phyloP scores from a whole-genome alignment of 139 green algal species.

The Chlamydomonas sp. region DNA sequence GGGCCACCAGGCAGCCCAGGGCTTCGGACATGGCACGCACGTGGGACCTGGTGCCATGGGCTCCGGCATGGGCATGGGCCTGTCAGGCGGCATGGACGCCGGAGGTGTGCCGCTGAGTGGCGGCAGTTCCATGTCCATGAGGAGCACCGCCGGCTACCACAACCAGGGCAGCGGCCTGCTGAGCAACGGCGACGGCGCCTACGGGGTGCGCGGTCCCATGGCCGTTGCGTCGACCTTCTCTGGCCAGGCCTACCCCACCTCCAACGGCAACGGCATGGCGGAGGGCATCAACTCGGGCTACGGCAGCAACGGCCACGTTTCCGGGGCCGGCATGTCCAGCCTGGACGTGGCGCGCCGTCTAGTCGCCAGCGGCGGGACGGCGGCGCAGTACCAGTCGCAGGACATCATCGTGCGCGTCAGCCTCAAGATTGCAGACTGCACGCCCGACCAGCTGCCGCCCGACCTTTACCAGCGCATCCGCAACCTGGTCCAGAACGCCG shows the following conservation, averaged over 20 bases:
- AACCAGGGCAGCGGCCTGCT: not conserved
- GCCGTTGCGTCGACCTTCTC: not conserved
- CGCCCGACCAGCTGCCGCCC: slow-evolving; percentile 30
- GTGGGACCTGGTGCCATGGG: too few species aligned
- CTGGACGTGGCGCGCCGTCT: slow-evolving; percentile 37
- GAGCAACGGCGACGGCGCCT: not conserved
- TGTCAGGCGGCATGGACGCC: too few species aligned
- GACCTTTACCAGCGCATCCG: slow-evolving; percentile 38
- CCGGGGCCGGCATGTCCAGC: not conserved
- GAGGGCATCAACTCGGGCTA: not conserved
- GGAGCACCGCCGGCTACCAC: too few species aligned
- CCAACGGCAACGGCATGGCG: not conserved
- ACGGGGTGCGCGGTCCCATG: not conserved
- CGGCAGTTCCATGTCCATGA: too few species aligned
- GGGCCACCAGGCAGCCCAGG: too few species aligned
- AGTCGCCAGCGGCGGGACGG: slow-evolving; percentile 18
- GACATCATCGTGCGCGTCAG: slow-evolving; percentile 43
- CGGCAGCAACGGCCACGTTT: not conserved
- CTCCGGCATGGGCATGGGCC: too few species aligned
- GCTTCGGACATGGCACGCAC: too few species aligned
- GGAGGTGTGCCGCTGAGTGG: too few species aligned
- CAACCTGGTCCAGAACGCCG: slow-evolving; percentile 13
- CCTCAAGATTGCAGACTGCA: slow-evolving; percentile 39
- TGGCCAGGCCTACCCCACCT: not conserved
- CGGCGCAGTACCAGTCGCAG: slow-evolving; percentile 26